Evolutionary conservation across 805 yeast species (phyloP).

Genomic region (Millerozyma acaciae): DNA sequence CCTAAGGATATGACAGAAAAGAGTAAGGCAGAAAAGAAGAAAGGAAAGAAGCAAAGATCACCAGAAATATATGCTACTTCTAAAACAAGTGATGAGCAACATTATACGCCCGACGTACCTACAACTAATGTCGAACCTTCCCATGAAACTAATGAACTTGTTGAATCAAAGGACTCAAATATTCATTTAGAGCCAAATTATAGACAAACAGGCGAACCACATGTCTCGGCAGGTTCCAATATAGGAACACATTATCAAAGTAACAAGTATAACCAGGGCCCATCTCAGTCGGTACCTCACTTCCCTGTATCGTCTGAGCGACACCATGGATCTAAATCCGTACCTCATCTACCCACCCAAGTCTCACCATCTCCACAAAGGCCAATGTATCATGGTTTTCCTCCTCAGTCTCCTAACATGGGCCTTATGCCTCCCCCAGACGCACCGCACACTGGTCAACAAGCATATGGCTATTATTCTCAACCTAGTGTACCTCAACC

Average conservation of each 20-base stretch:
- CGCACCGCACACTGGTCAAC: too few relatives aligned
- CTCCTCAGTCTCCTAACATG: too few relatives aligned
- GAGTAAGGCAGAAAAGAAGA: conserved; percentile 3
- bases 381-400: neutral
- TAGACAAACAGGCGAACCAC: conserved; percentile 2
- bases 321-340: neutral
- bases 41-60: conserved; percentile 1
- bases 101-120: too few relatives aligned
- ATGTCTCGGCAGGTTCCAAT: too few relatives aligned
- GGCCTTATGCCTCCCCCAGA: too few relatives aligned
- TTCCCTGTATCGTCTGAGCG: neutral
- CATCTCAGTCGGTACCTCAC: neutral
- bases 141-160: conserved; percentile 1
- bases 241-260: too few relatives aligned
- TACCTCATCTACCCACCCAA: conserved; percentile 1
- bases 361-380: neutral
- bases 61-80: too few relatives aligned
- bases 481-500: too few relatives aligned
- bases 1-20: neutral
- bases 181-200: conserved; percentile 1
- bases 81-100: too few relatives aligned
- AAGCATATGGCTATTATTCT: too few relatives aligned
- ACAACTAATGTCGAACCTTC: too few relatives aligned
- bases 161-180: conserved; percentile 2
- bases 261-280: too few relatives aligned